Evolutionary conservation across 1,284 basidiomycete genomes (phyloP).

Genomic region (Cryptococcus jaspeensis): DNA sequence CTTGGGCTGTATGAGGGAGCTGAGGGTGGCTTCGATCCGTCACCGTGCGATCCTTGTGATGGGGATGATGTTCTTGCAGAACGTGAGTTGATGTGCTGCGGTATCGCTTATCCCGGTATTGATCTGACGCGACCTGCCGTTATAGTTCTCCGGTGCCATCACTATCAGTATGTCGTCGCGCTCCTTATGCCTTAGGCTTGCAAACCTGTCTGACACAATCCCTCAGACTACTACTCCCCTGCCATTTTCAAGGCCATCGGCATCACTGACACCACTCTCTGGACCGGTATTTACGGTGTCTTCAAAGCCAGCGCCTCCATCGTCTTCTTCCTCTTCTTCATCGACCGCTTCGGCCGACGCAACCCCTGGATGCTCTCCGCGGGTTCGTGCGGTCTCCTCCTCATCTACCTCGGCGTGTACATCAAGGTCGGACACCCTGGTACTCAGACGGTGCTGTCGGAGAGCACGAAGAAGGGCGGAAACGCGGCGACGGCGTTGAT

Average conservation of each 20-base stretch:
- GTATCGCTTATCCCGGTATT: neutral
- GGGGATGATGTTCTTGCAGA: conserved; percentile 34
- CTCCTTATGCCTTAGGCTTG: neutral
- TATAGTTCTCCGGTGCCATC: conserved; percentile 30
- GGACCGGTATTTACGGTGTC: conserved; percentile 51
- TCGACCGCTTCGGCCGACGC: conserved; percentile 39
- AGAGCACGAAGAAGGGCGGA: conserved; percentile 27
- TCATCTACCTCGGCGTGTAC: conserved; percentile 31
- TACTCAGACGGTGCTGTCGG: conserved; percentile 7
- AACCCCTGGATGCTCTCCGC: conserved; percentile 37
- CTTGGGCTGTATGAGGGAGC: conserved; percentile 26
- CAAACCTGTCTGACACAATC: neutral
- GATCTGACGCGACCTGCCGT: neutral
- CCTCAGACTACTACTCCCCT: conserved; percentile 35
- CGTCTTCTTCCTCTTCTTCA: conserved; percentile 32
- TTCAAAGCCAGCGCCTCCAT: conserved; percentile 40
- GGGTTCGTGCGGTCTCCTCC: conserved; percentile 17
- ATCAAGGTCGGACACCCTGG: conserved; percentile 27
- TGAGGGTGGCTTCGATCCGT: conserved; percentile 26
- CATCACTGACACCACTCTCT: conserved; percentile 40
- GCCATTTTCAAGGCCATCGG: conserved; percentile 46
- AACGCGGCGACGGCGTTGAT: conserved; percentile 32
- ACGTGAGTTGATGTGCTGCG: conserved; percentile 10
- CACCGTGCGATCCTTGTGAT: conserved; percentile 14
- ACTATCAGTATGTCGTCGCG: conserved; percentile 13